Percentiles rank a stretch among this genome's conserved stretches.
phyloP scores from a whole-genome alignment of 257 asterid species.

The Fraxinus anomala region DNA sequence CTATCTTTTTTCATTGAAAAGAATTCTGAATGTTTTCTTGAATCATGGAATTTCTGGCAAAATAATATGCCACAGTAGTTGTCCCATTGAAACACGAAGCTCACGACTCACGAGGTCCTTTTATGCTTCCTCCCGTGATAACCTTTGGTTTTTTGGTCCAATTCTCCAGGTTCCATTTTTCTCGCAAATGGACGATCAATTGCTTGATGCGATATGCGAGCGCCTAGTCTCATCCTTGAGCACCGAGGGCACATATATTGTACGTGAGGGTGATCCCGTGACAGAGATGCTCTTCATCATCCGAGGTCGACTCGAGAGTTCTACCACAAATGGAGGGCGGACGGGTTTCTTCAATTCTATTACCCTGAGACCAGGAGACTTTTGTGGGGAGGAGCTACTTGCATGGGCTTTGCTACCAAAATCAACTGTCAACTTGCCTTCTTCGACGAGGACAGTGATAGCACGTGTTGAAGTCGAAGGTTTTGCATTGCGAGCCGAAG shows the following conservation, averaged over 20 bases:
- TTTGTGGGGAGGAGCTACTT: constrained; percentile 91
- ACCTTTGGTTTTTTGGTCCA: not conserved
- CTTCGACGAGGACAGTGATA: constrained; percentile 84
- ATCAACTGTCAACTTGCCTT: constrained; percentile 70
- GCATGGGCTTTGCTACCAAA: constrained; percentile 95
- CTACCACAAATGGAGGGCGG: constrained; percentile 88
- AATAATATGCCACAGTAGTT: not conserved
- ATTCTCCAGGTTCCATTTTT: constrained; percentile 74
- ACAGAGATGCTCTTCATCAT: constrained; percentile 90
- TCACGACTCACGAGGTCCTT: not conserved
- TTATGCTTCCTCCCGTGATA: too few species aligned
- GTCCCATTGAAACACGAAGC: not conserved
- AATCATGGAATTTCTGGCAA: not conserved
- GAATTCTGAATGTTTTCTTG: not conserved
- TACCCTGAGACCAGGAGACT: constrained; percentile 79
- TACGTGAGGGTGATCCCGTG: constrained; percentile 94
- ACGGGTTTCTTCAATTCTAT: constrained; percentile 87
- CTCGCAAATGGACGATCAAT: constrained; percentile 92
- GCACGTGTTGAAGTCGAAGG: constrained; percentile 88
- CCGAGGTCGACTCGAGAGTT: constrained; percentile 87
- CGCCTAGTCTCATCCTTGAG: constrained; percentile 77
- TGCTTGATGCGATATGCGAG: constrained; percentile 93
- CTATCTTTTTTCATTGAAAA: constrained; percentile 11
- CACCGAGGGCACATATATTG: constrained; percentile 81
- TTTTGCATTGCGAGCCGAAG: constrained; percentile 84